These are phyloP conservation scores for Lactarius evosmus DNA, from an alignment of 768 basidiomycete genomes.

Conservation along the genomic window DNA sequence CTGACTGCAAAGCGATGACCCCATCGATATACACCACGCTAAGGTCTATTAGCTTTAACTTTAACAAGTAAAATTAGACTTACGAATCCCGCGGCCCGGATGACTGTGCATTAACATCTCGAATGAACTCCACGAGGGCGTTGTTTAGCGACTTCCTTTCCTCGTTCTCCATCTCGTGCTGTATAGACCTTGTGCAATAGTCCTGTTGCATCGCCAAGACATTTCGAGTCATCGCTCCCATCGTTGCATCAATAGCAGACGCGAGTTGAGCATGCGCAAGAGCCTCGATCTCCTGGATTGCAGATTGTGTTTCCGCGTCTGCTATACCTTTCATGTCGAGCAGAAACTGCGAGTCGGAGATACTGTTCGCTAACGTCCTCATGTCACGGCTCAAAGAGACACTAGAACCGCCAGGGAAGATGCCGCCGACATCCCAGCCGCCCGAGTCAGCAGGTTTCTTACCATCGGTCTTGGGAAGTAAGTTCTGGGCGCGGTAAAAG, in stretches of 20 bases:
- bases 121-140: slow-evolving; percentile 2
- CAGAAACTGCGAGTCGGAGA: slow-evolving; percentile 20
- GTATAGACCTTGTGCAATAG: neutral
- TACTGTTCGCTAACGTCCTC: neutral
- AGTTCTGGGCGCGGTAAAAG: neutral
- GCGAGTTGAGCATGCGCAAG: slow-evolving; percentile 14
- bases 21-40: slow-evolving; percentile 1
- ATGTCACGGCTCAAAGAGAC: too few relatives aligned
- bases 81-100: neutral
- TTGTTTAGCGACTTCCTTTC: neutral
- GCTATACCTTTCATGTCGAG: neutral
- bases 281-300: neutral
- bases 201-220: slow-evolving; percentile 19
- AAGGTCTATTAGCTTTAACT: neutral
- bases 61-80: neutral
- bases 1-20: neutral
- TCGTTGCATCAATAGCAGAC: neutral
- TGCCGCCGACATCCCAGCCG: too few relatives aligned
- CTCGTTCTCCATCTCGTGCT: neutral
- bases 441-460: neutral
- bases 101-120: neutral
- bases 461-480: neutral
- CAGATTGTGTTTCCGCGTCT: neutral
- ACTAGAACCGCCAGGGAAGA: too few relatives aligned
- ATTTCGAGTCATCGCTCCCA: neutral